These are phyloP conservation scores for Pleurotus tuber-regium DNA, from an alignment of 768 basidiomycete genomes.

Conservation along the genomic window DNA sequence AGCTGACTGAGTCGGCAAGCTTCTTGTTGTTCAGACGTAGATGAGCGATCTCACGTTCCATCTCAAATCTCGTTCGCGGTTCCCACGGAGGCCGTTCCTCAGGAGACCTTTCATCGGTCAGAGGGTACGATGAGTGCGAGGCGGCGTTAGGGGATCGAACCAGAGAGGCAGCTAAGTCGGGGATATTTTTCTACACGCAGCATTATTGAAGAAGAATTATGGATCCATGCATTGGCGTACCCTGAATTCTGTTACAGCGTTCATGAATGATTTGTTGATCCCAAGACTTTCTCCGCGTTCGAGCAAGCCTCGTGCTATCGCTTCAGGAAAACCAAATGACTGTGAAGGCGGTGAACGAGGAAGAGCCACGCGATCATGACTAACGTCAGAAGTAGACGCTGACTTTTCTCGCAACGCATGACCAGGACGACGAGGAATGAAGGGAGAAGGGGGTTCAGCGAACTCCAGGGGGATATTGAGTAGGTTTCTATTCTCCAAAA, in stretches of 20 bases:
- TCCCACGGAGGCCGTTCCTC: constrained; percentile 70
- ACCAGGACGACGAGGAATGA: constrained; percentile 33
- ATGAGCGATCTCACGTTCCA: constrained; percentile 60
- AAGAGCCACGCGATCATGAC: constrained; percentile 23
- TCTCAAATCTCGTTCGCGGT: constrained; percentile 63
- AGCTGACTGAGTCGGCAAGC: constrained; percentile 67
- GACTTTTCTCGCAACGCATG: constrained; percentile 29
- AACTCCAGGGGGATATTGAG: constrained; percentile 72
- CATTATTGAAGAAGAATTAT: constrained; percentile 6
- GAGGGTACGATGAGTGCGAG: constrained; percentile 39
- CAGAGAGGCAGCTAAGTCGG: constrained; percentile 74
- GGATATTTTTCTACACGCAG: constrained; percentile 68
- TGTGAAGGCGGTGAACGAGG: constrained; percentile 39
- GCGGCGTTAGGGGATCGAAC: constrained; percentile 50
- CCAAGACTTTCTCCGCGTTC: constrained; percentile 78
- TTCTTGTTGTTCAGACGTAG: constrained; percentile 56
- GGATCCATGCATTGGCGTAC: constrained; percentile 35
- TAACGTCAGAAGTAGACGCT: constrained; percentile 18
- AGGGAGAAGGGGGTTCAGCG: constrained; percentile 41
- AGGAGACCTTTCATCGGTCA: constrained; percentile 55
- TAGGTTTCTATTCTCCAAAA: constrained; percentile 79
- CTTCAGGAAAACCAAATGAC: constrained; percentile 62
- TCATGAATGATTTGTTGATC: constrained; percentile 83
- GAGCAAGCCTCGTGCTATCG: constrained; percentile 67
- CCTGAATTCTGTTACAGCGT: constrained; percentile 73